Conservation (phyloP, 345 rosid species). For the Salix udensis region DNA sequence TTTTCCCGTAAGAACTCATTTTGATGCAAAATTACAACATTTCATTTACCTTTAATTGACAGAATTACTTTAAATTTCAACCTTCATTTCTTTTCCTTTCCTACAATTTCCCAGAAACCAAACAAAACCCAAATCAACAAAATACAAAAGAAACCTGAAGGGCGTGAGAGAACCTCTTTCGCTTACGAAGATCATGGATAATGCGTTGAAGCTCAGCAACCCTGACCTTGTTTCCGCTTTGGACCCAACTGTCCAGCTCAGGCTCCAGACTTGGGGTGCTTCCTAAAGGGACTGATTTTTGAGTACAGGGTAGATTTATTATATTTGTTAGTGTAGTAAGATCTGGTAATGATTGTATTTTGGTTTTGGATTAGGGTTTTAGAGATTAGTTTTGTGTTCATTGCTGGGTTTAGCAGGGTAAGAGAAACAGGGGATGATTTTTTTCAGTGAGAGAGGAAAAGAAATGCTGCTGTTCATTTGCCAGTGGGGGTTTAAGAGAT, state of each 20-base stretch:
- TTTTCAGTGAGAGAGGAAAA: no score
- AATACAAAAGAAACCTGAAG: conserved; percentile 49
- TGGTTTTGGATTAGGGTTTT: conserved; percentile 27
- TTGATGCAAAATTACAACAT: background rate
- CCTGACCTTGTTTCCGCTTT: conserved; percentile 52
- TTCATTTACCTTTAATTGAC: background rate
- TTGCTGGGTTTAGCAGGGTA: background rate
- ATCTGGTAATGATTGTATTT: conserved; percentile 31
- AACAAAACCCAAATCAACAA: conserved; percentile 7
- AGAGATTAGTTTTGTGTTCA: conserved; percentile 24
- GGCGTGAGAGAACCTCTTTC: conserved; percentile 76
- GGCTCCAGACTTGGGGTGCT: conserved; percentile 54
- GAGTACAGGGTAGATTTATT: conserved; percentile 60
- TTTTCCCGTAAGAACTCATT: background rate
- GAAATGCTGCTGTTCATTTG: background rate
- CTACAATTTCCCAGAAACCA: conserved; percentile 10
- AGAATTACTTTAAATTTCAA: background rate
- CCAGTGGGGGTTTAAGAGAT: background rate
- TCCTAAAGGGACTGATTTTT: conserved; percentile 79
- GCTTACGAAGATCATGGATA: conserved; percentile 71
- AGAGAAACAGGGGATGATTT: background rate
- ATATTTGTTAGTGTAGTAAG: conserved; percentile 56
- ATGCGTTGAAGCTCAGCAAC: conserved; percentile 81
- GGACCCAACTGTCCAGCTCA: conserved; percentile 73
- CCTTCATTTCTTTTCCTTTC: background rate